Percentiles rank a stretch among this genome's conserved stretches.
These are phyloP conservation scores for Cercis canadensis DNA, from an alignment of 306 rosid genomes.

Conservation along the genomic window DNA sequence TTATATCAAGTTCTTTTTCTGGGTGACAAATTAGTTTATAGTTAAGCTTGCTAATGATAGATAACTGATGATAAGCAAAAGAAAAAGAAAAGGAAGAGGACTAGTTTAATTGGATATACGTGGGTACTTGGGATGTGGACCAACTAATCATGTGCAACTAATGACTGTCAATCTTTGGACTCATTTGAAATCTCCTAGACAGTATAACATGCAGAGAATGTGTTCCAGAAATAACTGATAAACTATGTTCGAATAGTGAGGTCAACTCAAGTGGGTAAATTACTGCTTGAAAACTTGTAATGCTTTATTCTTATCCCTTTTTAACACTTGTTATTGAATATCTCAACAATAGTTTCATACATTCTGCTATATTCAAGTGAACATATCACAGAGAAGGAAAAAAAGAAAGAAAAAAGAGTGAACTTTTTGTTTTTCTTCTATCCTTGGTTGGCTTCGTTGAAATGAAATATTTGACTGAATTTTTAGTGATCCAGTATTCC, in stretches of 20 bases:
- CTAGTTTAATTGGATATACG: conserved; percentile 37
- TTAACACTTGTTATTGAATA: background rate
- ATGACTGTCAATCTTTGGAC: conserved; percentile 51
- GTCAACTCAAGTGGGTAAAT: conserved; percentile 42
- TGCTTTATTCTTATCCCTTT: background rate
- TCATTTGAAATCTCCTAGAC: conserved; percentile 45
- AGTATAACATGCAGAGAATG: conserved; percentile 60
- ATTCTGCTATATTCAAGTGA: too few relatives aligned
- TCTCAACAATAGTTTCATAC: background rate
- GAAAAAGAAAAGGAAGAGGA: conserved; percentile 14
- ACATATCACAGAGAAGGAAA: too few relatives aligned
- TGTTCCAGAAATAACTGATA: conserved; percentile 40
- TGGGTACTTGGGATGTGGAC: conserved; percentile 54
- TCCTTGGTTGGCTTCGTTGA: background rate
- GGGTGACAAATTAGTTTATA: background rate
- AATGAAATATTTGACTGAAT: too few relatives aligned
- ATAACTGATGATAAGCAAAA: background rate
- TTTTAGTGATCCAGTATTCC: too few relatives aligned
- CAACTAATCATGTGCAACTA: conserved; percentile 46
- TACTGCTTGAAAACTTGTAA: conserved; percentile 1
- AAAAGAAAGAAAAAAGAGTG: too few relatives aligned
- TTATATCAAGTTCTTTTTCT: background rate
- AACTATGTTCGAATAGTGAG: conserved; percentile 32
- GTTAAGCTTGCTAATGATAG: background rate
- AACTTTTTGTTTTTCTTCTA: too few relatives aligned